These are phyloP conservation scores for Fusarium neocosmosporiellum DNA, from an alignment of 2,329 filamentous ascomycete species.

Conservation along the genomic window DNA sequence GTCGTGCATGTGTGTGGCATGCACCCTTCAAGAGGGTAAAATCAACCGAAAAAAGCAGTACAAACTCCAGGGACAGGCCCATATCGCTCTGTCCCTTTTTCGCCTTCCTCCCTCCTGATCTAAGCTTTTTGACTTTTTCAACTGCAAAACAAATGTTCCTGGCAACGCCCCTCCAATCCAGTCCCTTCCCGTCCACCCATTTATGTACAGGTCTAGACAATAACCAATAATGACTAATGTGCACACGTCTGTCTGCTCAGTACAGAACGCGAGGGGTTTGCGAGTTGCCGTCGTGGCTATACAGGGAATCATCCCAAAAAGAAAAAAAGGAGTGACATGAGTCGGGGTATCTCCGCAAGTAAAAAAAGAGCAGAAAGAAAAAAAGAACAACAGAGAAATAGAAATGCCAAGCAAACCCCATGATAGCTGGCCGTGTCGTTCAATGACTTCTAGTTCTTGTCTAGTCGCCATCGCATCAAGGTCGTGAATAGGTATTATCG, in stretches of 20 bases:
- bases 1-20: slow-evolving; percentile 11
- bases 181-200: neutral
- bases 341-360: slow-evolving; percentile 44
- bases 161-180: slow-evolving; percentile 35
- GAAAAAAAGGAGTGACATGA: slow-evolving; percentile 42
- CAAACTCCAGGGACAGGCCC: slow-evolving; percentile 36
- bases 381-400: slow-evolving; percentile 31
- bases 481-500: slow-evolving; percentile 39
- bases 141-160: slow-evolving; percentile 29
- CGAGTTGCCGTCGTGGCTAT: slow-evolving; percentile 41
- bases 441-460: slow-evolving; percentile 33
- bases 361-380: slow-evolving; percentile 9
- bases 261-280: slow-evolving; percentile 20
- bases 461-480: slow-evolving; percentile 37
- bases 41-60: slow-evolving; percentile 24
- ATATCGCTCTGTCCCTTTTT: slow-evolving; percentile 28
- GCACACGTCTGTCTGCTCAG: slow-evolving; percentile 16
- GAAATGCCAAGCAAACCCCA: slow-evolving; percentile 34
- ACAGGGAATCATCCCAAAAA: slow-evolving; percentile 24
- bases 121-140: slow-evolving; percentile 42
- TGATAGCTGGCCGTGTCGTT: slow-evolving; percentile 29
- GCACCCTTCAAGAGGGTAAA: slow-evolving; percentile 19
- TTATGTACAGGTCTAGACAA: slow-evolving; percentile 44
- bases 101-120: slow-evolving; percentile 30
- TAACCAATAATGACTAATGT: slow-evolving; percentile 36